Evolutionary conservation across 2,329 filamentous ascomycete genomes (phyloP).

Genomic region (Cladosporium velox): DNA sequence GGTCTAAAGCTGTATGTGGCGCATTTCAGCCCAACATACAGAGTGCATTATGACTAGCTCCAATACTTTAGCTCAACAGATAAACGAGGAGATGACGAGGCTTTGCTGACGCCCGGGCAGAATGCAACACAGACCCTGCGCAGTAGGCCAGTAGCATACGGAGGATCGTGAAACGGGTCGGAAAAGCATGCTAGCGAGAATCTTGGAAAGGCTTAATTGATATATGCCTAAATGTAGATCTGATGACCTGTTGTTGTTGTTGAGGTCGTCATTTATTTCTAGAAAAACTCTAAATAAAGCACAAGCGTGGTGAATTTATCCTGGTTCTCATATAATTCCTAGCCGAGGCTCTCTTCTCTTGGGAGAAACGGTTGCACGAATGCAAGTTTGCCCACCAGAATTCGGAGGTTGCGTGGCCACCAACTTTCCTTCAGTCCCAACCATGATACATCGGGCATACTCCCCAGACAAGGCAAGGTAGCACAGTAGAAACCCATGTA

Average conservation of each 20-base stretch:
- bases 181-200: background rate
- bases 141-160: background rate
- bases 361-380: background rate
- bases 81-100: background rate
- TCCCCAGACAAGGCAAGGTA: background rate
- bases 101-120: background rate
- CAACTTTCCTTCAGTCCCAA: background rate
- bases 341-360: background rate
- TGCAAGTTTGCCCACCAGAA: background rate
- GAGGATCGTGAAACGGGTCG: background rate
- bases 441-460: background rate
- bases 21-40: background rate
- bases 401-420: background rate
- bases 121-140: background rate
- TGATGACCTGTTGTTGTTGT: background rate
- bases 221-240: slow-evolving; percentile 3
- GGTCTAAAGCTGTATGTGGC: background rate
- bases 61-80: background rate
- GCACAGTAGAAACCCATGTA: background rate
- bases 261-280: background rate
- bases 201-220: slow-evolving; percentile 9
- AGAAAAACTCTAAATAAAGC: background rate
- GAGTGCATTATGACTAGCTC: background rate
- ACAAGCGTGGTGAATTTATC: background rate
- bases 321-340: background rate